Conservation (phyloP, 352 stramenopile genomes). For the Phytophthora cryptogea region DNA sequence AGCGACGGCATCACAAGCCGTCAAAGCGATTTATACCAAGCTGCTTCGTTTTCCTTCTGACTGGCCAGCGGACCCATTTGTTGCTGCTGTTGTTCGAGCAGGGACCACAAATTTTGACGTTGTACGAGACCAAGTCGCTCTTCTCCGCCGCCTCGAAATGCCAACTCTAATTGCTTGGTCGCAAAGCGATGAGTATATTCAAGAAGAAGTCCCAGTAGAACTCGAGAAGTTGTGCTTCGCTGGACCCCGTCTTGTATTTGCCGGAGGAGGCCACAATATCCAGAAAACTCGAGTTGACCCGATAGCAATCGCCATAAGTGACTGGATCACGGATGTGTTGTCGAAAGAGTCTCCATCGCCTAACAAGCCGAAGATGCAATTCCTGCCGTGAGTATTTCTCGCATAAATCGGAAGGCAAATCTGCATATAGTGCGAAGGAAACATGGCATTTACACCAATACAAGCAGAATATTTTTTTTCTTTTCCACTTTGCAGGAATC, state of each 20-base stretch:
- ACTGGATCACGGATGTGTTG: constrained; percentile 29
- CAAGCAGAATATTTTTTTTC: no score
- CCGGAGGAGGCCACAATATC: constrained; percentile 52
- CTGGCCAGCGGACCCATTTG: constrained; percentile 31
- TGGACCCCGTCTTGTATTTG: constrained; percentile 40
- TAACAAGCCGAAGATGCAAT: constrained; percentile 2
- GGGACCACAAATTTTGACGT: constrained; percentile 45
- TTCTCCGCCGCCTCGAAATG: constrained; percentile 14
- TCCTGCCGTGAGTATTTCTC: constrained; percentile 7
- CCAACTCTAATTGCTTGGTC: constrained; percentile 50
- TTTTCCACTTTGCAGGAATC: no score
- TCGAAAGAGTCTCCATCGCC: not conserved
- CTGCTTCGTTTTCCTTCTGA: constrained; percentile 36
- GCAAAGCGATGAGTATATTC: constrained; percentile 45
- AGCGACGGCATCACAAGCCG: constrained; percentile 5
- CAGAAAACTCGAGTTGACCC: constrained; percentile 51
- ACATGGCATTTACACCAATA: no score
- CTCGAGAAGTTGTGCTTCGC: constrained; percentile 25
- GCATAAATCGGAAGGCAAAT: no score
- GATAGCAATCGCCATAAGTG: constrained; percentile 22
- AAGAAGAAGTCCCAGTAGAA: constrained; percentile 42
- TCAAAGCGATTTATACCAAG: constrained; percentile 48
- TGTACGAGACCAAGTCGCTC: constrained; percentile 28
- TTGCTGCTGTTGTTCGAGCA: constrained; percentile 40
- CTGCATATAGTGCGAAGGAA: no score